A percentile compares a stretch with the other conserved stretches of the same genome.
Evolutionary conservation across 2,329 filamentous ascomycete species (phyloP).

Genomic region (Colletotrichum ledebouriae): DNA sequence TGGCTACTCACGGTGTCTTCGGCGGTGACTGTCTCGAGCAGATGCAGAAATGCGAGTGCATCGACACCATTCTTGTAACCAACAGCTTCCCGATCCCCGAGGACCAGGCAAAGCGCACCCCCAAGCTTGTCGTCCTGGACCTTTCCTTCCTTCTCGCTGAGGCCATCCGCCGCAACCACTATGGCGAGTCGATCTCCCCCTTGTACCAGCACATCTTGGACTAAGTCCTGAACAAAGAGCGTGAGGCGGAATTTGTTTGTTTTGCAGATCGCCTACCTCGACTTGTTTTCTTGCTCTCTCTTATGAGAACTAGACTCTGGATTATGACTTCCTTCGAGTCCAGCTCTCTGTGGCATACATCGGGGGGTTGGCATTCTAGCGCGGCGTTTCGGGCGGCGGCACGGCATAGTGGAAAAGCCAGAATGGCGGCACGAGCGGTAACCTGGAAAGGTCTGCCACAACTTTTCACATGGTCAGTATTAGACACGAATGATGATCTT

Average conservation of each 20-base stretch:
- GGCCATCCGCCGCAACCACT: constrained; percentile 95
- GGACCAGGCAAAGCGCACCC: constrained; percentile 76
- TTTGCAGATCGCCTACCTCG: constrained; percentile 34
- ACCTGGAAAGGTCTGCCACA: constrained; percentile 31
- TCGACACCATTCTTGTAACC: constrained; percentile 93
- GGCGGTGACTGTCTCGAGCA: constrained; percentile 90
- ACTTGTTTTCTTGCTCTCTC: constrained; percentile 30
- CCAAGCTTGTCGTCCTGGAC: constrained; percentile 91
- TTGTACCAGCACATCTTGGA: constrained; percentile 77
- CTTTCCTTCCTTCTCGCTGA: constrained; percentile 90
- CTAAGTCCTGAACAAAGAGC: constrained; percentile 47
- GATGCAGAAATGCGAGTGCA: constrained; percentile 92
- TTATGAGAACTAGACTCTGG: constrained; percentile 24
- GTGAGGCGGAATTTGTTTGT: constrained; percentile 46
- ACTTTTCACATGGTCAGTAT: constrained; percentile 36
- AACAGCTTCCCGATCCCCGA: constrained; percentile 95
- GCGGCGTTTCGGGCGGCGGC: constrained; percentile 48
- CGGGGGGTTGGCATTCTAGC: constrained; percentile 47
- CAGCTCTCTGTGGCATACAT: constrained; percentile 38
- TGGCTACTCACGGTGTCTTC: constrained; percentile 96
- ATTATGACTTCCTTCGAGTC: constrained; percentile 14
- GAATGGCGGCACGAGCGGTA: constrained; percentile 44
- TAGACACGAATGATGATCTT: constrained; percentile 44
- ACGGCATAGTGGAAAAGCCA: constrained; percentile 38
- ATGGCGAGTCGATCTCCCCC: constrained; percentile 85